Evolutionary conservation across 2,329 filamentous ascomycete species (phyloP), one percentile per base, ranked within the genome.

Genomic region (Aspergillus luchuensis): DNA sequence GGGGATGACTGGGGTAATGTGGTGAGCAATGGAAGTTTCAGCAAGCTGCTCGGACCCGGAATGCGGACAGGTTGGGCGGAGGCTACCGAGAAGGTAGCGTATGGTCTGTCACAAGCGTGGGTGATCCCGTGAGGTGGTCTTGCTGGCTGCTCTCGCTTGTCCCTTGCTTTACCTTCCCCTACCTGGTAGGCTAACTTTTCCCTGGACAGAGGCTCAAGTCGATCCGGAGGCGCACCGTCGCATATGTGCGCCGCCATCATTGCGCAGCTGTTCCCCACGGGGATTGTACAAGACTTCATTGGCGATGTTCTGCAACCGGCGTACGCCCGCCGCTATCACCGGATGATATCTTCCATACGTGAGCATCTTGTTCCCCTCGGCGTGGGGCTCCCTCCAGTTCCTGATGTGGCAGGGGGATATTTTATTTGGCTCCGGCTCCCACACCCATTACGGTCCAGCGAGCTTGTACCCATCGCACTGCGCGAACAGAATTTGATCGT

Each of bases 41-140:
- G 88, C 73, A 99, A 99, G 75, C 87, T 98, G 39, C 84, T 87
- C 28, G 92, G 87, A 0, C 92, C 94, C 0, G 95, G 94, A 0
- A 77, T 90, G 54, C 84, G 94, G 11, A 93, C 91, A 0, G 94
- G 94, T n/a, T 98, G 93, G 93, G 85, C 88, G 1, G 92, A 97
- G 73, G 89, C 85, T 0, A 88, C 87, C 5, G 79, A 82, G 56
- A 87, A 84, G 67, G 77, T 91, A 59, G 82, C 83, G 4, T 82
- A 82, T 69, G 85, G 83, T 11, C 74, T 88, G n/a, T 83, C 81
- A 43, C 83, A 88, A 76, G 80, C 79, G 84, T 87, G 79, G 72
- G 82, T 70, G 19, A 56, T n/a, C 63, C 65, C 1, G 47, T 33
- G 47, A 30, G 25, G 23, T 30, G 47, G 6, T 6, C 6, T 49